These are phyloP conservation scores for Populus trichocarpa DNA, from an alignment of 441 rosid genomes.

Conservation along the genomic window DNA sequence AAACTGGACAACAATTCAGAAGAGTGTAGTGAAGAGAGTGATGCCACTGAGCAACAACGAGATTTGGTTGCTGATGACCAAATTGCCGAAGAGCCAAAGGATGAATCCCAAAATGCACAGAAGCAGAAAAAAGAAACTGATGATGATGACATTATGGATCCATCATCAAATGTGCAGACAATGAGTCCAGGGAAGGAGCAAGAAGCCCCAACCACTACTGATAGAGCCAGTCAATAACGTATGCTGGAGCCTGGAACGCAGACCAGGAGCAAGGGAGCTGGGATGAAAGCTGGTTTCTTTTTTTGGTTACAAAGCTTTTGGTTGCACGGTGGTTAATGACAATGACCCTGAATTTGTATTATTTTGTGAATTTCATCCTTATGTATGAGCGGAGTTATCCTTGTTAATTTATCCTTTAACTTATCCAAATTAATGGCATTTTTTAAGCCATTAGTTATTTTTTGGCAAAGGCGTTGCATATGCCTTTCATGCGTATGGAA, in stretches of 20 bases:
- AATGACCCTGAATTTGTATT: too few species aligned
- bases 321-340: too few species aligned
- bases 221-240: not conserved
- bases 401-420: too few species aligned
- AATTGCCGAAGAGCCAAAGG: not conserved
- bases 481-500: too few species aligned
- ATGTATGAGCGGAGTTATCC: too few species aligned
- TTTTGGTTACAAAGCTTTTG: not conserved
- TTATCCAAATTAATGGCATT: too few species aligned
- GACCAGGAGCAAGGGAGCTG: slow-evolving; percentile 9
- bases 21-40: slow-evolving; percentile 16
- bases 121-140: not conserved
- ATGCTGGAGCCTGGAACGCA: slow-evolving; percentile 8
- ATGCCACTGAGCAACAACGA: slow-evolving; percentile 1
- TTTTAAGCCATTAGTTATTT: too few species aligned
- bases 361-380: too few species aligned
- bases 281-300: not conserved
- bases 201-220: not conserved
- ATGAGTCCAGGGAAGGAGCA: not conserved
- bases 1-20: not conserved
- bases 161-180: not conserved
- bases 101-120: not conserved
- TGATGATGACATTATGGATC: not conserved
- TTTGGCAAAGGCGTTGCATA: too few species aligned
- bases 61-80: slow-evolving; percentile 2